Percentiles rank a stretch among this genome's conserved stretches.
Conservation (phyloP, 352 stramenopile species). For the Salisapilia sapeloensis region DNA sequence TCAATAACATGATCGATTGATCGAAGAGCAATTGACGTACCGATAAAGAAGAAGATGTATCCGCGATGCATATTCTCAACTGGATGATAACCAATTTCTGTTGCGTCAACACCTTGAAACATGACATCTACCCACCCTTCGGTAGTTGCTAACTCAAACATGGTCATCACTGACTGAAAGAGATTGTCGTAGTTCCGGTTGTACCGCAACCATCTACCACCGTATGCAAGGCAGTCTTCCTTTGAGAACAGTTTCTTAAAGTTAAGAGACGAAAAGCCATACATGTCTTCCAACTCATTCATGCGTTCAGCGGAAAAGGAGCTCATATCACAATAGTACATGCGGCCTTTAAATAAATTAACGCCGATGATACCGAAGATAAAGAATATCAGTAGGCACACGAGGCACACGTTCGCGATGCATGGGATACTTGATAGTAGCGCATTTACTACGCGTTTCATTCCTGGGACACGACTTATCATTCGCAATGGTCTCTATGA, state of each 20-base stretch:
- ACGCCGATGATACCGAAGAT: conserved; percentile 61
- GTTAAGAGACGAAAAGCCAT: conserved; percentile 16
- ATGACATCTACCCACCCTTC: conserved; percentile 78
- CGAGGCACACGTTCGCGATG: conserved; percentile 60
- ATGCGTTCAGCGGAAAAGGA: conserved; percentile 10
- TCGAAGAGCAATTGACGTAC: too few relatives aligned
- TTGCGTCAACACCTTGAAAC: conserved; percentile 55
- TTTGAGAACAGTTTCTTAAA: conserved; percentile 24
- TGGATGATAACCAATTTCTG: conserved; percentile 46
- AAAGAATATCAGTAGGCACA: conserved; percentile 82
- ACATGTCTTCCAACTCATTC: conserved; percentile 8
- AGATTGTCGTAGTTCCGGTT: conserved; percentile 53
- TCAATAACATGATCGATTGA: background rate
- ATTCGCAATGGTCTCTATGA: conserved; percentile 31
- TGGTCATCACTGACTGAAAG: conserved; percentile 21
- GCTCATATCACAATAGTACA: conserved; percentile 49
- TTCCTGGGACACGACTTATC: conserved; percentile 38
- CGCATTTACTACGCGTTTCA: conserved; percentile 65
- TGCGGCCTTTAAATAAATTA: conserved; percentile 74
- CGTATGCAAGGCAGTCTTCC: conserved; percentile 11
- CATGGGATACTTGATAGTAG: conserved; percentile 52
- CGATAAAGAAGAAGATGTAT: conserved; percentile 64
- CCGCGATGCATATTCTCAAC: conserved; percentile 42
- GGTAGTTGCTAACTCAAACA: conserved; percentile 79
- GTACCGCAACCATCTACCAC: conserved; percentile 10